A percentile compares a stretch with the other conserved stretches of the same genome.
Evolutionary conservation across 106 monocot genomes (phyloP).

Genomic region (Dioscorea dumetorum): DNA sequence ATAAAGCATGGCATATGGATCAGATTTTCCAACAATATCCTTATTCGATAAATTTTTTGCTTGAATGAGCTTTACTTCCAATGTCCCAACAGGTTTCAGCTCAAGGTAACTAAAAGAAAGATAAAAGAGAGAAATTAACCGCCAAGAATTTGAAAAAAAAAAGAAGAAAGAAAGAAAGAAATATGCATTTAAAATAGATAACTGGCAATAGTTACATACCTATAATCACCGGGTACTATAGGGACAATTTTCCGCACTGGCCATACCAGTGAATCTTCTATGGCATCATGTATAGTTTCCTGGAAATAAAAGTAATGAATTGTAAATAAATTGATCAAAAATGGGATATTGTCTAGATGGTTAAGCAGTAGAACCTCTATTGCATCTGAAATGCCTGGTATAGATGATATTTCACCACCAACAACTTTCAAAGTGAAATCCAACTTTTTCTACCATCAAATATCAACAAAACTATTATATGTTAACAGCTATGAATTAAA

Average conservation of each 20-base stretch:
- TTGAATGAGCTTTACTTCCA: slow-evolving; percentile 90
- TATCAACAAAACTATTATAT: background rate
- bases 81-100: slow-evolving; percentile 73
- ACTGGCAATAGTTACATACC: slow-evolving; percentile 27
- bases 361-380: slow-evolving; percentile 47
- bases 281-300: slow-evolving; percentile 80
- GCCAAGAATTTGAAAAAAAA: background rate
- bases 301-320: slow-evolving; percentile 5
- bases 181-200: background rate
- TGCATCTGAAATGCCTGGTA: slow-evolving; percentile 88
- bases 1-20: slow-evolving; percentile 69
- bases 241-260: slow-evolving; percentile 85
- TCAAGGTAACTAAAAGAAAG: slow-evolving; percentile 55
- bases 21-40: slow-evolving; percentile 86
- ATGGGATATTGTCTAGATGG: background rate
- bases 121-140: background rate
- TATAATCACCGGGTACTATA: slow-evolving; percentile 90
- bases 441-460: slow-evolving; percentile 71
- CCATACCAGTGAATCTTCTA: slow-evolving; percentile 89
- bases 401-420: slow-evolving; percentile 75
- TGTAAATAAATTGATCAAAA: background rate
- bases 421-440: slow-evolving; percentile 82
- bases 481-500: background rate
- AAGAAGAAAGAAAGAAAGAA: background rate
- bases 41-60: slow-evolving; percentile 83